Conservation (phyloP, 1,284 basidiomycete species). For the Sparassis latifolia region DNA sequence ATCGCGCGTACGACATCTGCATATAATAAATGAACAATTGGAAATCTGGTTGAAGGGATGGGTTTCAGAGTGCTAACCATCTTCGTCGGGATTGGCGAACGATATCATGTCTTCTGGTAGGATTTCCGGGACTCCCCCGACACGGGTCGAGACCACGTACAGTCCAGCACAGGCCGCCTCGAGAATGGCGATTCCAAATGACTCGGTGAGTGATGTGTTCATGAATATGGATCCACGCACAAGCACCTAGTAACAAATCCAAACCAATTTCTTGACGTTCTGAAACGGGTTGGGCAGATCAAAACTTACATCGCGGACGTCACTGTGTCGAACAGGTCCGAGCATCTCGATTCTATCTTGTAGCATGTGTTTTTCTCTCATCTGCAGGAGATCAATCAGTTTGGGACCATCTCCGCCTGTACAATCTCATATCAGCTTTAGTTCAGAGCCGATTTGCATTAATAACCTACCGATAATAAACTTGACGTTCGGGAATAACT, state of each 20-base stretch:
- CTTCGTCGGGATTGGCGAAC: conserved; percentile 87
- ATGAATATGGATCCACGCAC: conserved; percentile 85
- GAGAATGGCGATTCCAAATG: conserved; percentile 94
- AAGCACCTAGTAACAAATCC: conserved; percentile 52
- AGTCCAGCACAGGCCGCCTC: conserved; percentile 95
- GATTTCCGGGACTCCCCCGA: conserved; percentile 95
- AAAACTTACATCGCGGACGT: conserved; percentile 71
- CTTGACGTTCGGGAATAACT: conserved; percentile 74
- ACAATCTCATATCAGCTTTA: neutral
- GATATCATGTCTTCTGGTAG: conserved; percentile 92
- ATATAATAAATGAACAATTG: neutral
- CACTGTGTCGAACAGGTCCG: conserved; percentile 74
- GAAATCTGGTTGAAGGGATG: neutral
- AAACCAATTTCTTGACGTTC: neutral
- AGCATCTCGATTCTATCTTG: conserved; percentile 90
- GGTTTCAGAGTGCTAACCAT: conserved; percentile 33
- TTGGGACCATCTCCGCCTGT: conserved; percentile 93
- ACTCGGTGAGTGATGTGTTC: conserved; percentile 94
- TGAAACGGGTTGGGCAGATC: neutral
- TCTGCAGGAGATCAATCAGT: conserved; percentile 91
- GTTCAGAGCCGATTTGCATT: neutral
- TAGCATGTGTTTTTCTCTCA: conserved; percentile 85
- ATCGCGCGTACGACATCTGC: conserved; percentile 84
- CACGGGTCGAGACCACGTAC: conserved; percentile 90
- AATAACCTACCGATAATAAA: conserved; percentile 75